Conservation (phyloP, 2,329 filamentous ascomycete genomes). For the Tolypocladium pustulatum region DNA sequence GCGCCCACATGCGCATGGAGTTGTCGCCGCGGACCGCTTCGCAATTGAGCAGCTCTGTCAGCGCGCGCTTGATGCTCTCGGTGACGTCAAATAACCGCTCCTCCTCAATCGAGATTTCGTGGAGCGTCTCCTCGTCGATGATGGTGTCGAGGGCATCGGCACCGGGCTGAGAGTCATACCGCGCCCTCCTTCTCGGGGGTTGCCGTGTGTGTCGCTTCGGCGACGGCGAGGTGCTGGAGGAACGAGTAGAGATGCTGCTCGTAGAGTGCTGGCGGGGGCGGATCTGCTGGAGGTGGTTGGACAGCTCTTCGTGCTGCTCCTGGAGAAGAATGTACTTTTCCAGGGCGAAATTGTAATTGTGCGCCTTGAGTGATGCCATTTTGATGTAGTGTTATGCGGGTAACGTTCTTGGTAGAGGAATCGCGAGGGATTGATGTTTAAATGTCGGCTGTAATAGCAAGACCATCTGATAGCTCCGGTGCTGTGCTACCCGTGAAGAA, state of each 20-base stretch:
- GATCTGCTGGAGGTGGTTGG: constrained; percentile 39
- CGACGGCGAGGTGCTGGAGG: constrained; percentile 46
- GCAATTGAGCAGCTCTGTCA: constrained; percentile 53
- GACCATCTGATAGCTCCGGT: neutral
- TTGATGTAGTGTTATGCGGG: constrained; percentile 5
- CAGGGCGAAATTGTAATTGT: constrained; percentile 35
- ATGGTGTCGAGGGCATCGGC: constrained; percentile 26
- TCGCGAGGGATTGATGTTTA: constrained; percentile 3
- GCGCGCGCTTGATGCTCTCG: constrained; percentile 49
- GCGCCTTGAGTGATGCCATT: constrained; percentile 16
- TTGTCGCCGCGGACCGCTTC: constrained; percentile 40
- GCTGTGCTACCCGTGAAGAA: neutral
- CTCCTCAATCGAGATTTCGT: constrained; percentile 41
- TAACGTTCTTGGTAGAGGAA: neutral
- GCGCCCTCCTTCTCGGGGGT: constrained; percentile 15
- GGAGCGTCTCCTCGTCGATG: constrained; percentile 34
- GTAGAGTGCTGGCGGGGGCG: constrained; percentile 26
- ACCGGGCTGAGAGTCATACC: constrained; percentile 12
- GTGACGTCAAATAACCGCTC: constrained; percentile 45
- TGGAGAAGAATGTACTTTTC: constrained; percentile 44
- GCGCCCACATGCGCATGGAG: constrained; percentile 46
- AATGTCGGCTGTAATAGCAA: neutral
- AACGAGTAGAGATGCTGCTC: constrained; percentile 24
- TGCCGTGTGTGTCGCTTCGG: constrained; percentile 26
- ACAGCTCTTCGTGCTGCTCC: constrained; percentile 43